Evolutionary conservation across 2,329 filamentous ascomycete genomes (phyloP).

Genomic region (Talaromyces sp.): DNA sequence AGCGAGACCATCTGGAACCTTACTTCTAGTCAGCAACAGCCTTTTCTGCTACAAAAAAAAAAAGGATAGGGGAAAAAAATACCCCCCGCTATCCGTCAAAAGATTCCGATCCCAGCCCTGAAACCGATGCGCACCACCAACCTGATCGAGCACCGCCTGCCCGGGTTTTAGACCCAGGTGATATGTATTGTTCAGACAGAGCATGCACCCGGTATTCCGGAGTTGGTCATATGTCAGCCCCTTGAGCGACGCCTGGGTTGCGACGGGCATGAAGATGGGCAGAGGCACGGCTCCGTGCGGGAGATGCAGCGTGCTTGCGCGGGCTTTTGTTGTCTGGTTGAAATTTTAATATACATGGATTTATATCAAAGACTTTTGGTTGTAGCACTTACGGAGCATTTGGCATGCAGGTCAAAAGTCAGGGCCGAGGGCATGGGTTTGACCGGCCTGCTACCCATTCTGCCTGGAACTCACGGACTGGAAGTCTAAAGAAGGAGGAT

Average conservation of each 20-base stretch:
- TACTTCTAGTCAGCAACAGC: background rate
- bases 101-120: constrained; percentile 97
- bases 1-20: constrained; percentile 99
- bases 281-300: constrained; percentile 88
- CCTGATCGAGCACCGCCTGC: constrained; percentile 76
- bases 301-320: constrained; percentile 79
- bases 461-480: background rate
- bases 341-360: background rate
- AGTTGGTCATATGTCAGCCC: constrained; percentile 89
- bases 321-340: constrained; percentile 80
- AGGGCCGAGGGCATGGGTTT: constrained; percentile 56
- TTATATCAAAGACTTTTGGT: background rate
- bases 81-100: constrained; percentile 64
- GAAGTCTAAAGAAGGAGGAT: background rate
- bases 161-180: constrained; percentile 93
- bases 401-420: constrained; percentile 71
- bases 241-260: constrained; percentile 93
- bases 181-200: constrained; percentile 98
- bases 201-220: constrained; percentile 78
- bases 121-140: constrained; percentile 89
- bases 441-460: constrained; percentile 5
- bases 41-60: background rate
- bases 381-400: constrained; percentile 66
- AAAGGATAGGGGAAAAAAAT: constrained; percentile 16
- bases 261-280: constrained; percentile 97